A percentile compares a stretch with the other conserved stretches of the same genome.
These are phyloP conservation scores for Corylus avellana DNA, from an alignment of 306 rosid species.

Conservation along the genomic window DNA sequence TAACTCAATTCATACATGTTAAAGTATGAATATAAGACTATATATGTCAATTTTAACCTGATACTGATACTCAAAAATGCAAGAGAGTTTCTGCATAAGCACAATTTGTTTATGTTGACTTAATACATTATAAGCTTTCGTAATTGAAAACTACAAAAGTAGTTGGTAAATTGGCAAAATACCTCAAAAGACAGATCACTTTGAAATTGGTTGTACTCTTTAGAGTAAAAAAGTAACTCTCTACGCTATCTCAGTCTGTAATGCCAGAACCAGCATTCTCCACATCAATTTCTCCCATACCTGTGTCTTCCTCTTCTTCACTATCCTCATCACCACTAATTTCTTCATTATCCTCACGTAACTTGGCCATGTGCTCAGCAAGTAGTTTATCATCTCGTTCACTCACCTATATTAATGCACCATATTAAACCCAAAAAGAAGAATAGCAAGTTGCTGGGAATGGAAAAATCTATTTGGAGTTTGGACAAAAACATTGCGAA, in stretches of 20 bases:
- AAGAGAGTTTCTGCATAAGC: neutral
- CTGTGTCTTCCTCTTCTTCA: slow-evolving; percentile 95
- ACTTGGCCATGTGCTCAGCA: slow-evolving; percentile 82
- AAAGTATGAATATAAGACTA: too few relatives aligned
- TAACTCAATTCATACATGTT: too few relatives aligned
- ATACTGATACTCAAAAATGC: too few relatives aligned
- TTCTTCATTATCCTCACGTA: slow-evolving; percentile 77
- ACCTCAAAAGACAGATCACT: slow-evolving; percentile 32
- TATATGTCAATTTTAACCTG: too few relatives aligned
- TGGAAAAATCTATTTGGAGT: neutral
- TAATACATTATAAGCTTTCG: neutral
- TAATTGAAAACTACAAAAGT: neutral
- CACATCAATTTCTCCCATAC: slow-evolving; percentile 90
- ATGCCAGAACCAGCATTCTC: slow-evolving; percentile 62
- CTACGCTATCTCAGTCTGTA: slow-evolving; percentile 49
- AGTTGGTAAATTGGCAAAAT: neutral
- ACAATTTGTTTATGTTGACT: neutral
- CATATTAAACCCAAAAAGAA: slow-evolving; percentile 22
- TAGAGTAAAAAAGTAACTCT: slow-evolving; percentile 18
- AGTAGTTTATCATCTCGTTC: slow-evolving; percentile 88
- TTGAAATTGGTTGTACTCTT: slow-evolving; percentile 37
- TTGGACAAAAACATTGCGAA: neutral
- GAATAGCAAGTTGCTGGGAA: neutral
- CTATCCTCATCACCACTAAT: slow-evolving; percentile 79
- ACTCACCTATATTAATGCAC: slow-evolving; percentile 69